Conservation (phyloP, 129 eudicot genomes). For the Erigeron canadensis region DNA sequence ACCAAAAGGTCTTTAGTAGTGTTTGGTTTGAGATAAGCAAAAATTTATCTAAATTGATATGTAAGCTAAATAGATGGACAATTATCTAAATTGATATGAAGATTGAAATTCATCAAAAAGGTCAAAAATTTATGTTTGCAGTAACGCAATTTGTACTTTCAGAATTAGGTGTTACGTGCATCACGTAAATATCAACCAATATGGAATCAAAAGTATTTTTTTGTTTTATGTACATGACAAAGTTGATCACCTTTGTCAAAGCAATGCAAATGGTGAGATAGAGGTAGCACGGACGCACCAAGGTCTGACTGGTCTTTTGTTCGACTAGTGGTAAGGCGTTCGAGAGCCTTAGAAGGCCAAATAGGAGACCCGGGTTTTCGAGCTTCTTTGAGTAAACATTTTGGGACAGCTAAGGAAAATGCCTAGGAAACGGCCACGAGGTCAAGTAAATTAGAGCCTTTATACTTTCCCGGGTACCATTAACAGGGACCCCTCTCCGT, state of each 20-base stretch:
- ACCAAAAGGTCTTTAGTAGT: background rate
- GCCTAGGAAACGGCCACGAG: too few relatives aligned
- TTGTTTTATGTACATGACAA: background rate
- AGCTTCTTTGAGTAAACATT: too few relatives aligned
- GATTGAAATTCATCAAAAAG: slow-evolving; percentile 3
- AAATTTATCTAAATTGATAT: background rate
- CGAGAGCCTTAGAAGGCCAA: too few relatives aligned
- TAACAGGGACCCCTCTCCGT: background rate
- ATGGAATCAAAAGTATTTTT: background rate
- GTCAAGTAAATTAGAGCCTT: too few relatives aligned
- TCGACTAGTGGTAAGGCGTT: too few relatives aligned
- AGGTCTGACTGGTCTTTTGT: too few relatives aligned
- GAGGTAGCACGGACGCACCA: too few relatives aligned
- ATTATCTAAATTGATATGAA: background rate
- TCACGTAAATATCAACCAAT: background rate
- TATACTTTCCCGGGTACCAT: too few relatives aligned
- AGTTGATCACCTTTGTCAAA: too few relatives aligned
- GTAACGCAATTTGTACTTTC: slow-evolving; percentile 12
- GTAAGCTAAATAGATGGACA: background rate
- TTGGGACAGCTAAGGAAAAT: too few relatives aligned
- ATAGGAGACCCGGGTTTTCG: too few relatives aligned
- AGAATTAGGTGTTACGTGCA: background rate
- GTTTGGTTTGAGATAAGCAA: background rate
- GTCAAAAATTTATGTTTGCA: background rate
- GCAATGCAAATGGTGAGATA: too few relatives aligned